Conservation (phyloP, 2,329 filamentous ascomycete genomes). For the Grosmannia huntii region DNA sequence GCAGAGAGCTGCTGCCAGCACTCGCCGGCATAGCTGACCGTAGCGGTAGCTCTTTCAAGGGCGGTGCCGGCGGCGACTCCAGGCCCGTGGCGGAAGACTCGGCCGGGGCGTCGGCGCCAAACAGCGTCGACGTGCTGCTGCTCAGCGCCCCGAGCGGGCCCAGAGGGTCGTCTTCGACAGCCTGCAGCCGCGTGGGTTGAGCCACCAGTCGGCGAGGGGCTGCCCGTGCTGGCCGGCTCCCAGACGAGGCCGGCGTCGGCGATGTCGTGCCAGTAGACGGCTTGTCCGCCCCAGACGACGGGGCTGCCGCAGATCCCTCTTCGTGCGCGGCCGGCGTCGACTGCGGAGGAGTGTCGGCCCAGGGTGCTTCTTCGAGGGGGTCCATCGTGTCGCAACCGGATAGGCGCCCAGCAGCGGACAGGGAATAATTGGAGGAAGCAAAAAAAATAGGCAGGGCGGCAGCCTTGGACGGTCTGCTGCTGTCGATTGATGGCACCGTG, state of each 20-base stretch:
- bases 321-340: constrained; percentile 4
- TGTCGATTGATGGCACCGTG: not conserved
- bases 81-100: constrained; percentile 1
- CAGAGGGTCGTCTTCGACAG: constrained; percentile 61
- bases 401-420: not conserved
- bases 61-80: constrained; percentile 50
- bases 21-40: constrained; percentile 41
- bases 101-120: not conserved
- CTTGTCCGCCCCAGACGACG: constrained; percentile 19
- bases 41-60: constrained; percentile 51
- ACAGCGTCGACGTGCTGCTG: constrained; percentile 16
- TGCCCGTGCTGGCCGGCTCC: constrained; percentile 29
- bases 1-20: constrained; percentile 3
- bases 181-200: constrained; percentile 66
- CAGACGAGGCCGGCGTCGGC: constrained; percentile 17
- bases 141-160: constrained; percentile 57
- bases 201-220: constrained; percentile 52
- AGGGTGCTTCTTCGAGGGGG: constrained; percentile 37
- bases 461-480: not conserved
- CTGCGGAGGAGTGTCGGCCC: constrained; percentile 32
- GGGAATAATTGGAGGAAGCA: not conserved
- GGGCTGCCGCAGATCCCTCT: constrained; percentile 14
- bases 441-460: not conserved
- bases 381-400: constrained; percentile 24
- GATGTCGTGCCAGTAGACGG: constrained; percentile 8